phyloP scores from a whole-genome alignment of 1,284 basidiomycete genomes.

The Acaromyces ingoldii region DNA sequence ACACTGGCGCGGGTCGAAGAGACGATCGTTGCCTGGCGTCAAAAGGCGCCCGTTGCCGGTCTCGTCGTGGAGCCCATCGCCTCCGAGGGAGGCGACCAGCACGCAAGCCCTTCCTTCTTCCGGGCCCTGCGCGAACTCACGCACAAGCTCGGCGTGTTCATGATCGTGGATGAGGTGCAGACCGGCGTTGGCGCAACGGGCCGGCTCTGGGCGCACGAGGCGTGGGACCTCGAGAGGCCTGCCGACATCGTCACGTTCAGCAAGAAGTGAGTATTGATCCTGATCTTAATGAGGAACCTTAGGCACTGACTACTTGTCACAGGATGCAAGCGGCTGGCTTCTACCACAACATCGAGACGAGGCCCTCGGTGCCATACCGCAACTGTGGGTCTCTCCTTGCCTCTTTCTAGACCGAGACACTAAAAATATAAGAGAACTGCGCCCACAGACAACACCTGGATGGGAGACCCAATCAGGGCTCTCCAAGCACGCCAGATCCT shows the following conservation, averaged over 20 bases:
- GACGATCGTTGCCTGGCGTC: constrained; percentile 49
- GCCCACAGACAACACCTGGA: constrained; percentile 47
- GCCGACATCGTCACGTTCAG: constrained; percentile 60
- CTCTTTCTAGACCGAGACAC: background rate
- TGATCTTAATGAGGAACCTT: no score
- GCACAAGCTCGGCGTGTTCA: constrained; percentile 53
- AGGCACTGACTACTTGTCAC: background rate
- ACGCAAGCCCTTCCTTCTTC: constrained; percentile 58
- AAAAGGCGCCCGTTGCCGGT: constrained; percentile 56
- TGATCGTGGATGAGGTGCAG: constrained; percentile 59
- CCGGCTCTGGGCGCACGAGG: constrained; percentile 59
- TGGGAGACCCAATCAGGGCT: constrained; percentile 56
- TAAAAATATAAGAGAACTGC: background rate
- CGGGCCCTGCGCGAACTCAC: constrained; percentile 55
- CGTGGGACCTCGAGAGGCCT: constrained; percentile 55
- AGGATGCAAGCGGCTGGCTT: constrained; percentile 55
- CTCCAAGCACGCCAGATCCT: constrained; percentile 58
- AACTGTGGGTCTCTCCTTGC: constrained; percentile 49
- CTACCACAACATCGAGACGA: constrained; percentile 56
- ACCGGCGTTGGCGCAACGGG: constrained; percentile 59
- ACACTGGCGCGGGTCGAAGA: constrained; percentile 52
- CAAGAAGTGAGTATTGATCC: constrained; percentile 43
- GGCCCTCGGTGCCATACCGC: constrained; percentile 56
- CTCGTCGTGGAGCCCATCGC: constrained; percentile 60
- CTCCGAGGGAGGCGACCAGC: constrained; percentile 59